Evolutionary conservation across 108 stramenopile genomes (phyloP).

Genomic region (Cylindrotheca closterium): DNA sequence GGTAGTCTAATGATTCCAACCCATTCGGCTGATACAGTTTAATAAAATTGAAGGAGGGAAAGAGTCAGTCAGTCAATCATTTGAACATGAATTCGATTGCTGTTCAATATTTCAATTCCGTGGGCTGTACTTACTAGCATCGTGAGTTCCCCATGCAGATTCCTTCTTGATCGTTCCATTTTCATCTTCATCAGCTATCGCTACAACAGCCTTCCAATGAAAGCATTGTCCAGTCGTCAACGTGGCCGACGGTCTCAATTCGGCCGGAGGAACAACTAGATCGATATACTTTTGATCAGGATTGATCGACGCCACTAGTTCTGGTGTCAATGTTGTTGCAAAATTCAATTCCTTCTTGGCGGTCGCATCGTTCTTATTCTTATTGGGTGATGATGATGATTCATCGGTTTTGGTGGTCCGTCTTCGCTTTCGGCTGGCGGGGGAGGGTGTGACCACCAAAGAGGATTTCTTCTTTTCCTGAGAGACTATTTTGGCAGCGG

Average conservation of each 20-base stretch:
- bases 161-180: slow-evolving; percentile 5
- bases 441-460: neutral
- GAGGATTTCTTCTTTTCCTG: neutral
- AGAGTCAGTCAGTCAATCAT: no score
- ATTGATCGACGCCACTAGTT: slow-evolving; percentile 14
- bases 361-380: neutral
- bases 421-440: neutral
- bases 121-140: slow-evolving; percentile 43
- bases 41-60: neutral
- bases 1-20: slow-evolving; percentile 56
- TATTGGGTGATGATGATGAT: neutral
- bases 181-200: neutral
- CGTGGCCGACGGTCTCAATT: slow-evolving; percentile 77
- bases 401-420: neutral
- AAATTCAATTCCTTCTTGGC: neutral
- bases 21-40: slow-evolving; percentile 79
- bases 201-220: slow-evolving; percentile 68
- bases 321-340: neutral
- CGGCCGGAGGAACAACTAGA: slow-evolving; percentile 66
- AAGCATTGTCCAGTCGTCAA: slow-evolving; percentile 88
- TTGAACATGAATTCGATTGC: no score
- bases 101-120: no score
- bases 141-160: slow-evolving; percentile 85
- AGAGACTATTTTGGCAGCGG: neutral
- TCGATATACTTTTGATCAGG: slow-evolving; percentile 36